phyloP scores from a whole-genome alignment of 176 grass and related monocot species.

The Typha latifolia region DNA sequence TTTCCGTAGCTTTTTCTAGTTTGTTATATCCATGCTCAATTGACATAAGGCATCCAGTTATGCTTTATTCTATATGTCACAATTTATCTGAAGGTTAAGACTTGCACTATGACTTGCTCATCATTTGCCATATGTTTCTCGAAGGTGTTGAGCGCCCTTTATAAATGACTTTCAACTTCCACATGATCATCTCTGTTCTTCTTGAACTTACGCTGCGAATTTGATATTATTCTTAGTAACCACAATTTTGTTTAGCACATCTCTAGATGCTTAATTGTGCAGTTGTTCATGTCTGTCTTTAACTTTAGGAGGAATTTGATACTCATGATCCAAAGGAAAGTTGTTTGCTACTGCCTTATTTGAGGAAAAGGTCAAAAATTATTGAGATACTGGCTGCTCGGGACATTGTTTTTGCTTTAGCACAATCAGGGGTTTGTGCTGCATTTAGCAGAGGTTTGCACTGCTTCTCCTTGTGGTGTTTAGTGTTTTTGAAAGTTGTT shows the following conservation, averaged over 20 bases:
- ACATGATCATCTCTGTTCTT: slow-evolving; percentile 2
- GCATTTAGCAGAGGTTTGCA: slow-evolving; percentile 81
- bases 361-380: slow-evolving; percentile 94
- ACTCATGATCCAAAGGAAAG: slow-evolving; percentile 81
- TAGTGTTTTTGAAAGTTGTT: no score
- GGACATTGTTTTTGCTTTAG: slow-evolving; percentile 80
- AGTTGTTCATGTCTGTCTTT: slow-evolving; percentile 17
- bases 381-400: slow-evolving; percentile 81
- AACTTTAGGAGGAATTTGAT: slow-evolving; percentile 73
- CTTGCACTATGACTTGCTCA: no score
- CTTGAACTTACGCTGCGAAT: neutral
- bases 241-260: neutral
- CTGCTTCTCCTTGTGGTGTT: slow-evolving; percentile 4
- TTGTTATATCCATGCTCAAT: no score
- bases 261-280: slow-evolving; percentile 9
- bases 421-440: slow-evolving; percentile 81
- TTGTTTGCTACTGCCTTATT: slow-evolving; percentile 44
- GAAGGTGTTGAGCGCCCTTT: neutral
- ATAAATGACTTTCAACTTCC: neutral
- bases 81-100: no score
- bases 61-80: no score
- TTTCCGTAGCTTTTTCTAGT: no score
- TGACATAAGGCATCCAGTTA: no score
- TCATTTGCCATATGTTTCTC: no score
- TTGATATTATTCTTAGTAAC: neutral